Evolutionary conservation across 2,329 filamentous ascomycete genomes (phyloP), one percentile per base, ranked within the genome.

Genomic region (Magnaporthiopsis incrustans): DNA sequence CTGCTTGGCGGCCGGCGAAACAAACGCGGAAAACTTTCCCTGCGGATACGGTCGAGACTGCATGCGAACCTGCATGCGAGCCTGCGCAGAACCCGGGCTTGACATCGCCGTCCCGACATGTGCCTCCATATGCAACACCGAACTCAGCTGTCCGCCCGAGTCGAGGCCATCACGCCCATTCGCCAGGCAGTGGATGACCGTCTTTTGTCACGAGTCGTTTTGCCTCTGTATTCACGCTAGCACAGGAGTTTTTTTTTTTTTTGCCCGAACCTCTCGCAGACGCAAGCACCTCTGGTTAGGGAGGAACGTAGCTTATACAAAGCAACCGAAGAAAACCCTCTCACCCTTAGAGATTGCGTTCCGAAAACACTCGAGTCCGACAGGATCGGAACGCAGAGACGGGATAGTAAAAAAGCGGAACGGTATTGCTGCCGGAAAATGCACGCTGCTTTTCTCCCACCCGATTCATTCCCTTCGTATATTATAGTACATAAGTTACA

Each of bases 401-500:
- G 5, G n/a, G n/a, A n/a, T n/a, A 30, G 7, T 30, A 53, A 53
- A 44, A 53, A 53, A 53, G 10, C 44, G 22, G 22, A 53, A 53
- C 2, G 22, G 44, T 53, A 53, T 10, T 53, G 22, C 22, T 53
- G 44, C 22, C n/a, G 44, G n/a, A 22, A 53, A 44, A 27, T 56
- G 61, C 35, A 65, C 53, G 56, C 61, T 30, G 63, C 60, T 14
- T 60, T 38, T 38, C 38, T 14, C 22, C 33, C 30, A 22, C 59
- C 32, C 59, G 15, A 6, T 33, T 60, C 22, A 60, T 38, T 15
- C 60, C 22, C 30, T 57, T 44, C 53, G 57, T 63, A 63, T 59
- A 63, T 63, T 63, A 63, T 63, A 50, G 25, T 63, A 63, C 62
- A 63, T 63, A 59, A 58, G 57, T 59, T 63, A 63, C 62, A 63